phyloP scores from a whole-genome alignment of 179 eudicot genomes.

The Vitellaria paradoxa region DNA sequence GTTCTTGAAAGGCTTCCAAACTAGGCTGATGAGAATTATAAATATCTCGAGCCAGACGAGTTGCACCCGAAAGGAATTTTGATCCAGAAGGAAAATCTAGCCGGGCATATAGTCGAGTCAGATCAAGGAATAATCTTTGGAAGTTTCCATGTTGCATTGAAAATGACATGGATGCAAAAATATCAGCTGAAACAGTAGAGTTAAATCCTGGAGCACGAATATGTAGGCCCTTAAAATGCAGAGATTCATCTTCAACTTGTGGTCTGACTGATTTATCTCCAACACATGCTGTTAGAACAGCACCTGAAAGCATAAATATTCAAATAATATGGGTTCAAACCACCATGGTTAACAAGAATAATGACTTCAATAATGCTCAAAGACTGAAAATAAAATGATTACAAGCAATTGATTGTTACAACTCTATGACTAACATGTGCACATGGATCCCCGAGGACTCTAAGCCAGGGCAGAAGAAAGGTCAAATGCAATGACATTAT shows the following conservation, averaged over 20 bases:
- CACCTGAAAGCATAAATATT: constrained; percentile 43
- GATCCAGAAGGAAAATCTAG: constrained; percentile 78
- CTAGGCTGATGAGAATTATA: constrained; percentile 48
- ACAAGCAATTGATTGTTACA: neutral
- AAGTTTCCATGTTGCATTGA: constrained; percentile 85
- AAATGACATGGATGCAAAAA: constrained; percentile 57
- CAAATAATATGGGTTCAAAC: neutral
- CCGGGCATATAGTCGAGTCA: constrained; percentile 57
- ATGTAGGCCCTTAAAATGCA: constrained; percentile 34
- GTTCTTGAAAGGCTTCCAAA: constrained; percentile 53
- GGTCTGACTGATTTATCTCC: constrained; percentile 52
- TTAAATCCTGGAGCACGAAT: constrained; percentile 44
- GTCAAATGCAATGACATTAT: neutral
- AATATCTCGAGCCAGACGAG: constrained; percentile 51
- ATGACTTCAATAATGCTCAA: neutral
- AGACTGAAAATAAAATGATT: neutral
- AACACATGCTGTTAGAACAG: constrained; percentile 51
- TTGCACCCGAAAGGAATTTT: constrained; percentile 61
- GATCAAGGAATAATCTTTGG: constrained; percentile 66
- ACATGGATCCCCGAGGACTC: neutral
- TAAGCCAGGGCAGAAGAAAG: neutral
- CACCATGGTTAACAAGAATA: neutral
- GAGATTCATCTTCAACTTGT: constrained; percentile 32
- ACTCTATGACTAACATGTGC: neutral
- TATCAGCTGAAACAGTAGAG: constrained; percentile 54